Conservation (phyloP, 768 basidiomycete species). For the Agaricus subrufescens region DNA sequence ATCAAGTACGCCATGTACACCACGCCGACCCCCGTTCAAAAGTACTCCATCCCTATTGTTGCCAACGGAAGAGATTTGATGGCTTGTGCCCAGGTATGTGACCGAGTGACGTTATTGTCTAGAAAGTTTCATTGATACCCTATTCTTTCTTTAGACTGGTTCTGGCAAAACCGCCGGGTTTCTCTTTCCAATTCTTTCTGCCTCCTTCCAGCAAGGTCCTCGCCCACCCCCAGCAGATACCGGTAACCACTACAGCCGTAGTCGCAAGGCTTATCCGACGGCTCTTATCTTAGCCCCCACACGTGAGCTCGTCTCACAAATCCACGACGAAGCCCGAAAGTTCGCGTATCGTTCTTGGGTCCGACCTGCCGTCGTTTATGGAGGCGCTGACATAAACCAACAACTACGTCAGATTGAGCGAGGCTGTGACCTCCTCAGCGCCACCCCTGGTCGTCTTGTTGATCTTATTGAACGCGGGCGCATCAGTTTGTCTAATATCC, state of each 20-base stretch:
- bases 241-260: slow-evolving; percentile 49
- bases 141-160: slow-evolving; percentile 66
- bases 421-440: slow-evolving; percentile 94
- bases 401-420: slow-evolving; percentile 94
- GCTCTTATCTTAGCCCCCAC: slow-evolving; percentile 98
- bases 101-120: slow-evolving; percentile 11
- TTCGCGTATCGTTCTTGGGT: slow-evolving; percentile 99
- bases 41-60: slow-evolving; percentile 99
- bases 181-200: slow-evolving; percentile 97
- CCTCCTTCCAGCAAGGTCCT: slow-evolving; percentile 84
- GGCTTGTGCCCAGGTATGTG: slow-evolving; percentile 85
- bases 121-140: slow-evolving; percentile 14
- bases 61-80: slow-evolving; percentile 85
- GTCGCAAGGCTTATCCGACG: slow-evolving; percentile 92
- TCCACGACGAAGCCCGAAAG: slow-evolving; percentile 98
- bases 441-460: slow-evolving; percentile 96
- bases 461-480: slow-evolving; percentile 97
- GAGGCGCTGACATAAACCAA: slow-evolving; percentile 95
- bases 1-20: slow-evolving; percentile 90
- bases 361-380: slow-evolving; percentile 97
- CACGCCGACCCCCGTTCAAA: slow-evolving; percentile 97
- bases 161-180: slow-evolving; percentile 99
- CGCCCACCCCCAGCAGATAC: slow-evolving; percentile 56
- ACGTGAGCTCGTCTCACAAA: slow-evolving; percentile 97
- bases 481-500: slow-evolving; percentile 94